Conservation (phyloP, 2,329 filamentous ascomycete species). For the Cercospora sp. region DNA sequence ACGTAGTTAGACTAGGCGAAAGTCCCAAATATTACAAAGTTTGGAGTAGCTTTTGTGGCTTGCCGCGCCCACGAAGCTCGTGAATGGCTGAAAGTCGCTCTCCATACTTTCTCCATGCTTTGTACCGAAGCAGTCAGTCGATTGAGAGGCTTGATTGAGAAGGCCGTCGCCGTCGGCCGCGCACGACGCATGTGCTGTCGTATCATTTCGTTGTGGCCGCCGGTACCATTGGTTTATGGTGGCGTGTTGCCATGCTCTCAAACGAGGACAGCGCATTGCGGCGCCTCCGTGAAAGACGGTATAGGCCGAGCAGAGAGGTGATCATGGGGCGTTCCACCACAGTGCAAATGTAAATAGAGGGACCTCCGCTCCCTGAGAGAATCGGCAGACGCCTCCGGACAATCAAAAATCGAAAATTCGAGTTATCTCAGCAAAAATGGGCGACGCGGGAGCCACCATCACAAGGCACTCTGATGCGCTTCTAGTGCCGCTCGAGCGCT, state of each 20-base stretch:
- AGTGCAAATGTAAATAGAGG: neutral
- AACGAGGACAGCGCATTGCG: neutral
- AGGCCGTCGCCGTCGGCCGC: slow-evolving; percentile 1
- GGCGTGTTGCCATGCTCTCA: neutral
- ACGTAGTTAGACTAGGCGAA: neutral
- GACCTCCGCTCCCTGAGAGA: neutral
- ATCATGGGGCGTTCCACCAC: neutral
- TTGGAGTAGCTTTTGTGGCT: neutral
- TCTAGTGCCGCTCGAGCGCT: neutral
- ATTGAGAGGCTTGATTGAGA: neutral
- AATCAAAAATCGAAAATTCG: neutral
- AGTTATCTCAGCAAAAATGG: neutral
- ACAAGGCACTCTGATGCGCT: neutral
- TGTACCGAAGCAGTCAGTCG: neutral
- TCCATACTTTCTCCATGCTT: neutral
- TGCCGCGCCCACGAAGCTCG: neutral
- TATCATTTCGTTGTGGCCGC: neutral
- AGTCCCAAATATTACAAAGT: slow-evolving; percentile 1
- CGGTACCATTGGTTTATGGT: neutral
- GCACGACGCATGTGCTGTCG: neutral
- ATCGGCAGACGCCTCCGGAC: neutral
- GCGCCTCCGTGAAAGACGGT: neutral
- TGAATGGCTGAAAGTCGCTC: neutral
- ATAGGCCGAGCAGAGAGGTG: neutral
- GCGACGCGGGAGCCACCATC: neutral